Base-by-base conservation (phyloP, 2,329 filamentous ascomycete species). In the Grosmannia serpens region DNA sequence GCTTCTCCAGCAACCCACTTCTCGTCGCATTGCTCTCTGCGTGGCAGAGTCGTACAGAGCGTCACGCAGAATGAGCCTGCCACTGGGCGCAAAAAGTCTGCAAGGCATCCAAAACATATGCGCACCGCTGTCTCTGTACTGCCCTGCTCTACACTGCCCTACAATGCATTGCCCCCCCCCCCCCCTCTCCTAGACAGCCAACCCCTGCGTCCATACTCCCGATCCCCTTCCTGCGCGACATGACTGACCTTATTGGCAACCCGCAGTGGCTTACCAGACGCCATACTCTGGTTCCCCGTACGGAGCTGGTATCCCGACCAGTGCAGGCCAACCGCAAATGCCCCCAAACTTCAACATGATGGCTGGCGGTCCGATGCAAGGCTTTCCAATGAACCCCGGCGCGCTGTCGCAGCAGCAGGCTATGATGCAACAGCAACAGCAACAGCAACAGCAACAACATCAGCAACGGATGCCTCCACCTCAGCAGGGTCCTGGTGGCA, bases 281-380 rank as follows among this genome's bases (percentile, higher is more conserved):
- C 80, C 82, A 56, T 85, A 81, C 64, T 77, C 79, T 27, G 75
- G 73, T 65, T 77, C 79, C 41, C 77, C 81, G 6, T 85, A 84
- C 66, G 80, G 78, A 61, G 71, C 77, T 64, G 74, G 77, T 63
- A 71, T 80, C 66, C 74, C 78, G 54, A 73, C 78, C 44, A 74
- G 75, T 62, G 73, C 72, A 50, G 75, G 76, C 10, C 80, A 81
- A 63, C 73, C 72, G 64, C 75, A 76, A 60, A 69, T 74, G 61
- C 71, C 74, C 55, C 71, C 71, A 55, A 81, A 78, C 67, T 85
- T 60, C 31, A 64, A 83, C 65, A 80, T 82, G 74, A 83, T 84
- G 75, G 69, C 70, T 41, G 70, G 75, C 60, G 68, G 75, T 20
- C 59, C 60, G 66, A 81, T 82, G 75, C 71, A 75, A 49, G 75